Conservation (phyloP, 2,329 filamentous ascomycete species). For the Fusarium agapanthi region DNA sequence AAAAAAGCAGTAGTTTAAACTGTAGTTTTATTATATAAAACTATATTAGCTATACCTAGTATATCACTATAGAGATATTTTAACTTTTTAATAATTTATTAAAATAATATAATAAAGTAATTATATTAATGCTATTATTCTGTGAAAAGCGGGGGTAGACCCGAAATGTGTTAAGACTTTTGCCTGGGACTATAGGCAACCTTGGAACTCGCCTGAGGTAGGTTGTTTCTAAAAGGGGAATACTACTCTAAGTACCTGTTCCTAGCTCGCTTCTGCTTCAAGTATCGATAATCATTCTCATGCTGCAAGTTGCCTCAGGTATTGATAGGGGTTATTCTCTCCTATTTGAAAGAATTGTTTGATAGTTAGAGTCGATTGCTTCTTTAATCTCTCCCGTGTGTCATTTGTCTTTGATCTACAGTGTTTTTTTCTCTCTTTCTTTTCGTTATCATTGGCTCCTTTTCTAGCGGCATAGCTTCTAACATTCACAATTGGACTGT, state of each 20-base stretch:
- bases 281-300: constrained; percentile 1
- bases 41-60: no score
- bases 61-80: no score
- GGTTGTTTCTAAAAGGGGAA: constrained; percentile 36
- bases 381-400: background rate
- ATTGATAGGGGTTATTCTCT: constrained; percentile 15
- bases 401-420: background rate
- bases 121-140: no score
- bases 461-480: background rate
- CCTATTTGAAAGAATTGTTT: background rate
- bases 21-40: no score
- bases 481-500: background rate
- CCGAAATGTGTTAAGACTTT: no score
- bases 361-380: background rate
- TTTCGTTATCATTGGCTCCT: background rate
- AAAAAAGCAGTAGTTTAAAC: no score
- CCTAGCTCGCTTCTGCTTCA: constrained; percentile 22
- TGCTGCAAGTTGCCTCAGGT: background rate
- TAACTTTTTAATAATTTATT: no score
- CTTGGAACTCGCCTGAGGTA: constrained; percentile 21
- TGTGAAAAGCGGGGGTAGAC: no score
- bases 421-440: background rate
- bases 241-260: constrained; percentile 14
- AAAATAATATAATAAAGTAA: no score
- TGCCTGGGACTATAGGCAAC: no score